Conservation (phyloP, 352 stramenopile genomes). For the Blastocystis sp. region DNA sequence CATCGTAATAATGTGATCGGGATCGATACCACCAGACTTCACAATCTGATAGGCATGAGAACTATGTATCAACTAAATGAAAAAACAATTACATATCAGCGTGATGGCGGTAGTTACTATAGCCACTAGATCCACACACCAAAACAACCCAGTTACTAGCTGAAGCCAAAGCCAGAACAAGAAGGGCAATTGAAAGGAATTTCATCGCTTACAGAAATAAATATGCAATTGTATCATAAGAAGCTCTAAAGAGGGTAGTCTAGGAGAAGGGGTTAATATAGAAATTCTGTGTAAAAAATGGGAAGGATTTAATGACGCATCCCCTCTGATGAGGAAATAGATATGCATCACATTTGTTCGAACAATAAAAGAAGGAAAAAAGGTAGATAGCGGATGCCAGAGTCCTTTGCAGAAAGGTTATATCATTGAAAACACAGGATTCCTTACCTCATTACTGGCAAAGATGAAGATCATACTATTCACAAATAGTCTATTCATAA, state of each 20-base stretch:
- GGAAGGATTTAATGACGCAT: neutral
- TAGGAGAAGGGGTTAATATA: neutral
- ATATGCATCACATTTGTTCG: neutral
- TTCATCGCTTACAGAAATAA: constrained; percentile 33
- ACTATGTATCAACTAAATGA: neutral
- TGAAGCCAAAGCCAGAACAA: constrained; percentile 1
- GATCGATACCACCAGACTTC: constrained; percentile 78
- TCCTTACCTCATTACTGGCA: neutral
- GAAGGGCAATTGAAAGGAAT: constrained; percentile 16
- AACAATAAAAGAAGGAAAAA: neutral
- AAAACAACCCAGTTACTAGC: constrained; percentile 81
- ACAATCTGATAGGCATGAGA: constrained; percentile 83
- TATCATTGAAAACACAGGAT: neutral
- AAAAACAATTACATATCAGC: constrained; percentile 72
- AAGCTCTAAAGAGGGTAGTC: neutral
- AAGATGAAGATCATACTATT: neutral
- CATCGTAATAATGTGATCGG: constrained; percentile 83
- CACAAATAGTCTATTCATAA: neutral
- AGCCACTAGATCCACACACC: constrained; percentile 80
- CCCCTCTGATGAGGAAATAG: neutral
- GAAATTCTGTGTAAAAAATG: neutral
- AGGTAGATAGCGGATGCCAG: no score
- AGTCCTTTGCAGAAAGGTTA: no score
- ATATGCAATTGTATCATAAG: neutral
- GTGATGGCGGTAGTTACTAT: constrained; percentile 84